Evolutionary conservation across 1,284 basidiomycete genomes (phyloP), one percentile per base, ranked within the genome.

Genomic region (Chalciporus sp.): DNA sequence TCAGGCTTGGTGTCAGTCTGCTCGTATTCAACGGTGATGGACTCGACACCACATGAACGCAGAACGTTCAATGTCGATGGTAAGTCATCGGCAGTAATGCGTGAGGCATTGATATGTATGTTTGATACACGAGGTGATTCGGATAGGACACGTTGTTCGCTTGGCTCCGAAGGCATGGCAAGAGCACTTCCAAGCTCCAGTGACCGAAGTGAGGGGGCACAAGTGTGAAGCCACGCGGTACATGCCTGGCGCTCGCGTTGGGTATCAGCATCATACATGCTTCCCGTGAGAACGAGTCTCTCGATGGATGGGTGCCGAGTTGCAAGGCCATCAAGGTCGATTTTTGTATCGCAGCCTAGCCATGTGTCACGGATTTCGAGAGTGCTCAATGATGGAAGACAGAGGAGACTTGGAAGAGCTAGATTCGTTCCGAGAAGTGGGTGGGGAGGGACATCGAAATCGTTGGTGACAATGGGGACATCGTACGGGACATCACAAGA

Each of bases 361-460:
- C 86, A 86, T 0, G 86, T 88, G 63, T 88, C 86, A 49, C 78
- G 80, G 59, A 90, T 82, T 49, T 77, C 76, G 58, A 90, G 83
- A 57, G 78, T 80, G 40, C 75, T 78, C 41, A 90, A 79, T 46
- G 80, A 76, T 5, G 82, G 78, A 44, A 90, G 76, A 56, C 78
- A 77, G 47, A 90, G 76, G 51, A 90, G 80, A 14, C 79, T 81
- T 2, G 88, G 86, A 2, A 90, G 77, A 17, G 74, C 78, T 45
- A 89, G 82, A 41, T 82, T 76, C 28, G 76, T 69, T 29, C 81
- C 84, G 53, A 87, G 74, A 14, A 74, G 19, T 39, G 83, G 76
- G 65, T 85, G 83, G 47, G 75, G 71, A 12, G 83, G 83, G 59
- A 88, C 79, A 58, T 85, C 78, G 56, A 86, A 78, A 61, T 85